Evolutionary conservation across 768 basidiomycete species (phyloP).

Genomic region (Hericium rajendrae): DNA sequence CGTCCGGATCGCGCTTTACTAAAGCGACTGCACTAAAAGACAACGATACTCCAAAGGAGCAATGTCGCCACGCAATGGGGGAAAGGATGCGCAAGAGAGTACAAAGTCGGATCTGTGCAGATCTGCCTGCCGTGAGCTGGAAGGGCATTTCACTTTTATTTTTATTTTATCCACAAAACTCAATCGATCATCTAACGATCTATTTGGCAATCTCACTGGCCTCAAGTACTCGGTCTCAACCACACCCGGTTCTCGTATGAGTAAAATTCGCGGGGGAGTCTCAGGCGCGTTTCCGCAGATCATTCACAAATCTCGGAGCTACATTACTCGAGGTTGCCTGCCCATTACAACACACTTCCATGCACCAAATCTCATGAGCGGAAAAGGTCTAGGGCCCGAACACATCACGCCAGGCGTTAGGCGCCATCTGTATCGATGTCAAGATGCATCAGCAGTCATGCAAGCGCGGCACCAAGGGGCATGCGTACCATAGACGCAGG

Average conservation of each 20-base stretch:
- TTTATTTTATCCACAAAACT: conserved; percentile 1
- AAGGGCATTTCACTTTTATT: neutral
- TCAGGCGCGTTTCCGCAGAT: conserved; percentile 11
- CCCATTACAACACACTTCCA: neutral
- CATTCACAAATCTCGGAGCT: conserved; percentile 14
- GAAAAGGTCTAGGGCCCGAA: neutral
- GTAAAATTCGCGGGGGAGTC: neutral
- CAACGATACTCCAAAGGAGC: neutral
- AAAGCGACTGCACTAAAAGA: neutral
- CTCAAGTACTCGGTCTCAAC: neutral
- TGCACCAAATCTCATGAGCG: neutral
- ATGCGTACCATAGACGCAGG: conserved; percentile 3
- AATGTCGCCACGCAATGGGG: neutral
- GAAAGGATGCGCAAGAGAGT: neutral
- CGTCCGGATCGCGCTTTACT: neutral
- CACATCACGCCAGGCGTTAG: neutral
- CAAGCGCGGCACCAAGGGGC: conserved; percentile 3
- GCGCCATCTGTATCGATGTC: neutral
- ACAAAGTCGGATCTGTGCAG: neutral
- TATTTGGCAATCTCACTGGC: conserved; percentile 1
- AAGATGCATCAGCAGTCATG: neutral
- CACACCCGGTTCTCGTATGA: neutral
- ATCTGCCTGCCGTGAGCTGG: neutral
- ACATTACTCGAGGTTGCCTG: conserved; percentile 11
- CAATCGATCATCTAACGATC: conserved; percentile 1